phyloP scores from a whole-genome alignment of 2,329 filamentous ascomycete species.

The Cordyceps fumosorosea region DNA sequence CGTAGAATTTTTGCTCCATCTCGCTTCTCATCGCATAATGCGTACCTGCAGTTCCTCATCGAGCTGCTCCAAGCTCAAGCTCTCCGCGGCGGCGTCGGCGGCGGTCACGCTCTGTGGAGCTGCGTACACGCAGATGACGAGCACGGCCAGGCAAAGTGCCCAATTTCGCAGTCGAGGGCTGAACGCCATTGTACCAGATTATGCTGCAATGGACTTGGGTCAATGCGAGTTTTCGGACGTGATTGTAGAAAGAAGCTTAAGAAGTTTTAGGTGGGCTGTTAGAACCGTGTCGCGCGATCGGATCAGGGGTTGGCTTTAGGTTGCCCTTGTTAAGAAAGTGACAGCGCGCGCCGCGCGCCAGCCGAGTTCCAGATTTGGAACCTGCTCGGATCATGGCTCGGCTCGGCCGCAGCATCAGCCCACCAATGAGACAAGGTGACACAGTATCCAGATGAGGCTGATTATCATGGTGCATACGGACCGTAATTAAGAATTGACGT shows the following conservation, averaged over 20 bases:
- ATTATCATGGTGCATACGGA: no score
- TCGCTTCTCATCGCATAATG: background rate
- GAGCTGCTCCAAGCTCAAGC: slow-evolving; percentile 57
- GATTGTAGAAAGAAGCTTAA: background rate
- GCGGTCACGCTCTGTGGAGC: slow-evolving; percentile 20
- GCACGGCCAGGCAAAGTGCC: slow-evolving; percentile 24
- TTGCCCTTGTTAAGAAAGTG: background rate
- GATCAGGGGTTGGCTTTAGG: background rate
- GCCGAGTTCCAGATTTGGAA: background rate
- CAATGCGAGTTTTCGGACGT: background rate
- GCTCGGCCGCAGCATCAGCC: slow-evolving; percentile 5
- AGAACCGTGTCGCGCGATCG: background rate
- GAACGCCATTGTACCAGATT: slow-evolving; percentile 5
- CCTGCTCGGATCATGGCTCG: slow-evolving; percentile 8
- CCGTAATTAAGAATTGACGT: no score
- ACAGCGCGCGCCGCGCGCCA: background rate
- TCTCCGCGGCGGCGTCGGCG: slow-evolving; percentile 20
- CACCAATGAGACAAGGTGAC: background rate
- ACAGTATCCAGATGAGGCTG: background rate
- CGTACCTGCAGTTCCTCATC: slow-evolving; percentile 66
- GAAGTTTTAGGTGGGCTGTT: background rate
- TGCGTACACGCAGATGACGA: slow-evolving; percentile 21
- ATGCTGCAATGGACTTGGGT: background rate
- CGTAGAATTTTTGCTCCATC: background rate
- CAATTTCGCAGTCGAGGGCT: slow-evolving; percentile 12